Evolutionary conservation across 2,329 filamentous ascomycete species (phyloP), one percentile per base, ranked within the genome.

Genomic region (Fusarium sp.): DNA sequence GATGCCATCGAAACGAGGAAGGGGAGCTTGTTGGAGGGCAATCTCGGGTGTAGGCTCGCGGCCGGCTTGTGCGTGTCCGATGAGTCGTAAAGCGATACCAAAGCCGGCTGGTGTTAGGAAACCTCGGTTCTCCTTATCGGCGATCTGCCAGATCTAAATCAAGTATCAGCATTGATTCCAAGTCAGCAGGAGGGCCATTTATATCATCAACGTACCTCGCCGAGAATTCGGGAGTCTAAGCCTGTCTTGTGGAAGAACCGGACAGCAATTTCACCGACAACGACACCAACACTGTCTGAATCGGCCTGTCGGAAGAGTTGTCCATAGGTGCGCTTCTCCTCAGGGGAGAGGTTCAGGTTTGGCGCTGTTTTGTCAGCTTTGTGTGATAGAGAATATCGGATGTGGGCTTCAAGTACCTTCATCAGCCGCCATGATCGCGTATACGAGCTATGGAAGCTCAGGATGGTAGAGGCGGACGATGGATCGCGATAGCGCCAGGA

Each of bases 241-340:
- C 93, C 92, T 51, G 96, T 98, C 87, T 96, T 96, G 84, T 98
- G 95, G 81, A 99, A 99, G 87, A 99, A 98, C 82, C 95, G 94
- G 82, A 99, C 95, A 67, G 96, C 96, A 70, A 97, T 89, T 84
- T 99, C 96, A 83, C 96, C 96, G 24, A 96, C 98, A 39, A 99
- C 94, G 74, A 98, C 95, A 63, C 95, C 95, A 66, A 98, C 92
- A 81, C 90, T 93, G 78, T 98, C 96, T 68, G 92, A 93, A 84
- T 99, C 96, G 75, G 96, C 96, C 79, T 95, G 92, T 82, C 93
- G 91, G 85, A 99, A 98, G 73, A 99, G 91, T 83, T 96, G 94
- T 77, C 93, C 94, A 83, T 97, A 99, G 68, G 94, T 90, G 83
- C 94, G 93, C 86, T 97, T 98, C 89, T 99, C 96, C 77, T 98